Conservation (phyloP, 148 eudicot species). For the Pharnaceum exiguum region DNA sequence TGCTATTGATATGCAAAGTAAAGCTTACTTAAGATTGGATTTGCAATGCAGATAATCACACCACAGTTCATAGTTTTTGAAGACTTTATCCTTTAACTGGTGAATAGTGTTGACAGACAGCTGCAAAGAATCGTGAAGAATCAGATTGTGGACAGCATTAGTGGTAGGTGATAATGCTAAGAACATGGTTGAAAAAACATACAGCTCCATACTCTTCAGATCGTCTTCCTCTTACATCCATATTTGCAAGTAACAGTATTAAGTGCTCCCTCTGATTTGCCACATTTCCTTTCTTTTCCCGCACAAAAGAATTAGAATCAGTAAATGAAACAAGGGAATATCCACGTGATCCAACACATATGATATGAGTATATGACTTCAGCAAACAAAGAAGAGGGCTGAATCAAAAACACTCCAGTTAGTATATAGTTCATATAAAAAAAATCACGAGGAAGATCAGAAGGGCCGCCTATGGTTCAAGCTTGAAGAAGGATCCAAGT, state of each 20-base stretch:
- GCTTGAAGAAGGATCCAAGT: no score
- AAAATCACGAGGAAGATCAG: no score
- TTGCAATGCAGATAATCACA: slow-evolving; percentile 78
- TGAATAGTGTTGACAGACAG: slow-evolving; percentile 49
- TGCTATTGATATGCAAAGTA: background rate
- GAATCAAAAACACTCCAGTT: no score
- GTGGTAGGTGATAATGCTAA: background rate
- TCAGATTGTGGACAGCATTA: no score
- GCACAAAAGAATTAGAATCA: slow-evolving; percentile 3
- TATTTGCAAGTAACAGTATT: slow-evolving; percentile 88
- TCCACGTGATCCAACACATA: background rate
- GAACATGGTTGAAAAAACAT: slow-evolving; percentile 9
- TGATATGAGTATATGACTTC: background rate
- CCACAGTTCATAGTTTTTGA: slow-evolving; percentile 77
- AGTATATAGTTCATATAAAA: no score
- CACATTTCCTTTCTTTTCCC: slow-evolving; percentile 90
- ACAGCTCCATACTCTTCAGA: slow-evolving; percentile 54
- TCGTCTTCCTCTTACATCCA: slow-evolving; percentile 59
- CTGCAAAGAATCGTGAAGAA: slow-evolving; percentile 39
- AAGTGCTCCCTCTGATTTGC: slow-evolving; percentile 98
- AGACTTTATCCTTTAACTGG: slow-evolving; percentile 58
- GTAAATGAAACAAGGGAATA: background rate
- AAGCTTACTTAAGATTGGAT: slow-evolving; percentile 63
- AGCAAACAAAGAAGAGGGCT: background rate
- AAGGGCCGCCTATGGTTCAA: no score